Evolutionary conservation across 257 asterid genomes (phyloP), one percentile per base, ranked within the genome.

Genomic region (Fraxinus excelsior): DNA sequence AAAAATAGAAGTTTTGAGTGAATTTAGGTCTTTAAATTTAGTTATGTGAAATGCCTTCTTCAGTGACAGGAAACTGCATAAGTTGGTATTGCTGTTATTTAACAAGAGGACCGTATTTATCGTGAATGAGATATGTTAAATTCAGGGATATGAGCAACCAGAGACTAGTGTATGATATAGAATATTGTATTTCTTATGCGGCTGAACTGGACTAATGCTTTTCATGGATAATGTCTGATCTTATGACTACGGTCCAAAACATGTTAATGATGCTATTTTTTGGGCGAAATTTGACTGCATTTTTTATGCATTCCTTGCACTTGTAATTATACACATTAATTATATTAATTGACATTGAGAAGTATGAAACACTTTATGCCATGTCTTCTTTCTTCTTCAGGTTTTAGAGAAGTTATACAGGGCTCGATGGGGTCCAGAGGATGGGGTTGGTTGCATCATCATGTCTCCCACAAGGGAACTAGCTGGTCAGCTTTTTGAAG

Each of bases 401-500:
- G 88, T 92, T 71, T 74, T 96, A 74, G 99, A 96, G 84, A 96
- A 86, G 90, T 73, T 96, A 51, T 86, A 93, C 84, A 84, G 80
- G 80, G 88, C 91, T 76, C 89, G 95, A 80, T 96, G 99, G 99
- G 95, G 97, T 53, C 94, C 94, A 51, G 98, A 96, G 83, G 99
- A 89, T 72, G 98, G 99, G 66, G 97, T 96, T 74, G 99, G 99
- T 19, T 86, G 95, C 81, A 96, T 96, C 80, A 92, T 93, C 74
- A 86, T 96, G 89, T 90, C 97, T 71, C 99, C 98, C 34, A 93
- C 99, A 42, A 91, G 99, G 88, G 99, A 96, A 83, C 82, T 96
- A 80, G 97, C 93, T 19, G 86, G 86, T 23, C 99, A 96, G 84
- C 91, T 88, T 75, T 96, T 93, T 78, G 92, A 90, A 40, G 97